Conservation (phyloP, 177 flowering plant species). For the Telopea speciosissima region DNA sequence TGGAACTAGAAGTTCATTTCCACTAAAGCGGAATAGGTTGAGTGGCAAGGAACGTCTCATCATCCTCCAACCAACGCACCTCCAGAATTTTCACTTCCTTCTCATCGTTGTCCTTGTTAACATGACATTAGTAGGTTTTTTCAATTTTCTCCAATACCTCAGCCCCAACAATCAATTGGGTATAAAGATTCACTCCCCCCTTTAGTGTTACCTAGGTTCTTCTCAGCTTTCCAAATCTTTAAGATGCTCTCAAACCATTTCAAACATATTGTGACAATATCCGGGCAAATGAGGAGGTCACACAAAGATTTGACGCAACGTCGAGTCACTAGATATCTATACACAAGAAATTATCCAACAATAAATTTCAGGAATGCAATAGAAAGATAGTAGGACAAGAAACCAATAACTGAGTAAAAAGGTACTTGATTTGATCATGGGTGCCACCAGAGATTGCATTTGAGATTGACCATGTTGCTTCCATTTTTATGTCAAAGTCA, state of each 20-base stretch:
- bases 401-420: neutral
- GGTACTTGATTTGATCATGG: slow-evolving; percentile 57
- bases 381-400: neutral
- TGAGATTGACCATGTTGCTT: slow-evolving; percentile 75
- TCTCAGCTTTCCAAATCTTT: slow-evolving; percentile 65
- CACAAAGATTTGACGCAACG: slow-evolving; percentile 54
- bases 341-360: neutral
- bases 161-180: slow-evolving; percentile 45
- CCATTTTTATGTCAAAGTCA: slow-evolving; percentile 78
- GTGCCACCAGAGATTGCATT: slow-evolving; percentile 74
- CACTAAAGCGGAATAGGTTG: slow-evolving; percentile 51
- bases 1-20: slow-evolving; percentile 39
- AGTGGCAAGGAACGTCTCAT: slow-evolving; percentile 34
- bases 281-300: slow-evolving; percentile 49
- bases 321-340: slow-evolving; percentile 40
- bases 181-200: slow-evolving; percentile 40
- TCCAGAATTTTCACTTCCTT: slow-evolving; percentile 71
- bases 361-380: no score
- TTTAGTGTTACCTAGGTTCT: slow-evolving; percentile 30
- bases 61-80: slow-evolving; percentile 63
- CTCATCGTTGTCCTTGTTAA: slow-evolving; percentile 65
- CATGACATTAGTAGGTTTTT: slow-evolving; percentile 38
- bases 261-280: slow-evolving; percentile 56
- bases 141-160: slow-evolving; percentile 59
- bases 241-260: slow-evolving; percentile 70